Base-by-base conservation (phyloP, 352 stramenopile genomes). In the Globisporangium splendens region DNA sequence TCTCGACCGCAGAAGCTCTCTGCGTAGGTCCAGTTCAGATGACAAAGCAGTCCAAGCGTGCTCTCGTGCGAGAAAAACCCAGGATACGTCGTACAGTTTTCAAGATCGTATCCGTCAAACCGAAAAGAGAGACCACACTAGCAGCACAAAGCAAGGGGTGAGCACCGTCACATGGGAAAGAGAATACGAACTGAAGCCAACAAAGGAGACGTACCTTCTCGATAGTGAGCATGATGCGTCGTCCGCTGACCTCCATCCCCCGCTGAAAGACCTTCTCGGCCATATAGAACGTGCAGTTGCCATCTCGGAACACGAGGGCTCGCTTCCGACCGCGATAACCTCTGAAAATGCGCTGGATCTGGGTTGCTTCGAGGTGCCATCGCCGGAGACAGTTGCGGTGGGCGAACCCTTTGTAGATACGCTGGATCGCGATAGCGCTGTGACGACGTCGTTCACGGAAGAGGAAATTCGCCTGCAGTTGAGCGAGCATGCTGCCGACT, bases 281-380 rank as follows among this genome's bases (percentile, higher is more conserved):
- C 78, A 90, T 90, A 58, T 79, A 88, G 41, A 89, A 88, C 0
- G 75, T 86, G 24, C 77, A 79, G 17, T 72, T 89, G 6, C 81
- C 81, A 35, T 89, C 79, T 33, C 78, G 68, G 46, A 91, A 88
- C 39, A 77, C 74, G 35, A 75, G 64, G 15, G 77, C 81, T 24
- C 81, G 69, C 46, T 83, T 72, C 8, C 81, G 62, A 5, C 81
- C 81, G 20, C 69, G 62, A 51, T 75, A 70, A 8, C 81, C 81
- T 3, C 81, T 75, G 52, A 80, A 83, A 0, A 84, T 57, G 4
- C 81, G 70, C 44, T 91, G 81, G 51, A 91, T 83, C 0, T 70
- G 46, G 1, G 54, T 63, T 12, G 75, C 75, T 13, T 68, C 55
- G 0, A 46, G 33, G 47, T 67, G 54, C 77, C 70, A 86, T 22